Percentiles rank a stretch among this genome's conserved stretches.
phyloP scores from a whole-genome alignment of 352 stramenopile genomes.

The Nothophytophthora sp. region DNA sequence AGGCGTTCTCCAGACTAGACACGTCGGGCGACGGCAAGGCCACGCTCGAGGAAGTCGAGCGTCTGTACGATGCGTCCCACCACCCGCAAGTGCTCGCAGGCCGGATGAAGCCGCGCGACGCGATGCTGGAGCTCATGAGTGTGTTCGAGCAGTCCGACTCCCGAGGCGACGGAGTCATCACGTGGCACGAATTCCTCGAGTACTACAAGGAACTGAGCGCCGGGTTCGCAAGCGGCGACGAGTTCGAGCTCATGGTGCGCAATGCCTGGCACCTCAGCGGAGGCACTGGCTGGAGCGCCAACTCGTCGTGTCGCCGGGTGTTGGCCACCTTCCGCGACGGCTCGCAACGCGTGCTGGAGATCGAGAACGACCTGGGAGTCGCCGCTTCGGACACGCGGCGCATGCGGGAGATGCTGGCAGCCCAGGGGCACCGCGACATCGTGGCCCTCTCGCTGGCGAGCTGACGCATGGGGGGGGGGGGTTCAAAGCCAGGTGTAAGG shows the following conservation, averaged over 20 bases:
- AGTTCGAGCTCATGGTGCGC: conserved; percentile 86
- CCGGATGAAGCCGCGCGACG: conserved; percentile 53
- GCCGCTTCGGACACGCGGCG: conserved; percentile 39
- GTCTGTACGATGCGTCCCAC: conserved; percentile 73
- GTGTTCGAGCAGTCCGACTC: conserved; percentile 54
- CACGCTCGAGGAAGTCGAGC: conserved; percentile 73
- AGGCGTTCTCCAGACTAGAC: conserved; percentile 81
- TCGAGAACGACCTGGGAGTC: conserved; percentile 75
- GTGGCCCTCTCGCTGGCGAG: conserved; percentile 53
- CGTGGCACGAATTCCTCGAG: conserved; percentile 83
- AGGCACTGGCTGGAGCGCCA: conserved; percentile 70
- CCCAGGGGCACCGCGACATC: conserved; percentile 54
- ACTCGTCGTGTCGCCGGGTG: conserved; percentile 72
- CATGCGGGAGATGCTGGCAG: conserved; percentile 54
- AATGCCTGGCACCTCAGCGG: conserved; percentile 89
- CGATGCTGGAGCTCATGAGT: conserved; percentile 83
- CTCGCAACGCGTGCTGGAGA: conserved; percentile 65
- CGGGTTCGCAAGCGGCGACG: conserved; percentile 78
- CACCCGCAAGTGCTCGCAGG: conserved; percentile 83
- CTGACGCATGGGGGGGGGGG: conserved; percentile 9
- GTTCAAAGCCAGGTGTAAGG: no score
- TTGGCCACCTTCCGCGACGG: conserved; percentile 73
- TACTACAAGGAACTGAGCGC: conserved; percentile 92
- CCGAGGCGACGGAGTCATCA: conserved; percentile 55
- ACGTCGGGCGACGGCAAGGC: conserved; percentile 60